phyloP scores from a whole-genome alignment of 2,329 filamentous ascomycete species.

The Colletotrichum caudatum region DNA sequence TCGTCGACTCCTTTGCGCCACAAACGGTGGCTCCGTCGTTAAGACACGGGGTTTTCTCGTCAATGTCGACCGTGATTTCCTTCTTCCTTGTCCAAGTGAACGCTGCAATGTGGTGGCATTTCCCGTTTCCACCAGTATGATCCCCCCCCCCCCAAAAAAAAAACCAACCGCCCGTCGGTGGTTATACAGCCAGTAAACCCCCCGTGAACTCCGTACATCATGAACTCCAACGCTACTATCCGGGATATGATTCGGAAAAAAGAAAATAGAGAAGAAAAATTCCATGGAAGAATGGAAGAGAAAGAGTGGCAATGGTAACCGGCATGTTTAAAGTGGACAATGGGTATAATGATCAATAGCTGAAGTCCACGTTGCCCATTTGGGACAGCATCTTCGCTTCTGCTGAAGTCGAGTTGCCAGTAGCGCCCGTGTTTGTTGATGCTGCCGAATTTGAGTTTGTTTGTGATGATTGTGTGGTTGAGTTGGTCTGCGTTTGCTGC shows the following conservation, averaged over 20 bases:
- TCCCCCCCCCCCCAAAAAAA: not conserved
- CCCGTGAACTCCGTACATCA: constrained; percentile 48
- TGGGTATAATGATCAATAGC: constrained; percentile 60
- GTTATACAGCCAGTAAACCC: constrained; percentile 25
- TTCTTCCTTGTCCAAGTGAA: constrained; percentile 30
- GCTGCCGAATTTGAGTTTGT: constrained; percentile 50
- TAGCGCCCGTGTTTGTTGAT: constrained; percentile 47
- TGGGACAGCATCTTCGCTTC: constrained; percentile 64
- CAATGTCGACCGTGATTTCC: constrained; percentile 36
- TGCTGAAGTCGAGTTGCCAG: constrained; percentile 54
- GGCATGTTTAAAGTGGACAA: constrained; percentile 40
- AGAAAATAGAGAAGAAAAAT: constrained; percentile 28
- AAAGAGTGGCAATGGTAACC: constrained; percentile 38
- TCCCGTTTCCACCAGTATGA: constrained; percentile 28
- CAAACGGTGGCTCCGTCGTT: constrained; percentile 20
- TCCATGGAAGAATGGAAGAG: constrained; percentile 22
- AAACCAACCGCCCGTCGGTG: constrained; percentile 37
- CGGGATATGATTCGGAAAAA: constrained; percentile 43
- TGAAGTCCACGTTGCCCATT: constrained; percentile 72
- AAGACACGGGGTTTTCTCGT: constrained; percentile 30
- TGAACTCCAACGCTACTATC: constrained; percentile 52
- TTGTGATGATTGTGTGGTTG: constrained; percentile 47
- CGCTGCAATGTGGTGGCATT: constrained; percentile 30
- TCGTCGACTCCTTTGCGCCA: constrained; percentile 23
- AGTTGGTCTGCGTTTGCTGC: constrained; percentile 57